phyloP scores from a whole-genome alignment of 768 basidiomycete species.

The Podaxis rugospora region DNA sequence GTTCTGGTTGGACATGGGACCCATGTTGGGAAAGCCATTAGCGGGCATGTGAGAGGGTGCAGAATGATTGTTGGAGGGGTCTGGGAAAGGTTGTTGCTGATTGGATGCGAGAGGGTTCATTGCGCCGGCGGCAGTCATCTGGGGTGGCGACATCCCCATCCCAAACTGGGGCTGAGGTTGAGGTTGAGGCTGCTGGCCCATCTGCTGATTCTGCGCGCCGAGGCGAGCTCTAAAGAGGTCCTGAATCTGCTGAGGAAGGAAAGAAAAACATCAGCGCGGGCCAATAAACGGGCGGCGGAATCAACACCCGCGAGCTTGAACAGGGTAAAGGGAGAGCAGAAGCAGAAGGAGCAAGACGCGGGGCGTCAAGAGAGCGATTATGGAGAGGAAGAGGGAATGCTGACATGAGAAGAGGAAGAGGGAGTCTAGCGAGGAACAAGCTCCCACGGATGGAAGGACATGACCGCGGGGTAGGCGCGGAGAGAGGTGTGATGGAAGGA shows the following conservation, averaged over 20 bases:
- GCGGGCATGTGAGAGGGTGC: conserved; percentile 35
- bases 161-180: conserved; percentile 41
- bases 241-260: conserved; percentile 13
- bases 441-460: conserved; percentile 3
- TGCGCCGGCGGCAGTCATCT: conserved; percentile 25
- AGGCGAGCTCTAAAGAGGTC: conserved; percentile 9
- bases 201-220: conserved; percentile 39
- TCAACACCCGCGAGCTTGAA: conserved; percentile 16
- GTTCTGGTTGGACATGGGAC: conserved; percentile 28
- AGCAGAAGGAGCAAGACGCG: neutral
- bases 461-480: conserved; percentile 5
- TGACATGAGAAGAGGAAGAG: neutral
- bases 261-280: conserved; percentile 17
- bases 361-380: neutral
- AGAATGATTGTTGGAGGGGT: conserved; percentile 26
- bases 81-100: conserved; percentile 26
- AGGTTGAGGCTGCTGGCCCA: conserved; percentile 39
- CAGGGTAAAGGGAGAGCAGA: neutral
- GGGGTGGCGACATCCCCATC: conserved; percentile 27
- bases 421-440: conserved; percentile 5
- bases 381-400: neutral
- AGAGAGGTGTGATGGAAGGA: conserved; percentile 6
- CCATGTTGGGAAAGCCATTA: conserved; percentile 34
- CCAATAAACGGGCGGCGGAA: conserved; percentile 13
- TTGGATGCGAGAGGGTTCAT: conserved; percentile 10